Evolutionary conservation across 2,329 filamentous ascomycete species (phyloP).

Genomic region (Fusarium aywerte): DNA sequence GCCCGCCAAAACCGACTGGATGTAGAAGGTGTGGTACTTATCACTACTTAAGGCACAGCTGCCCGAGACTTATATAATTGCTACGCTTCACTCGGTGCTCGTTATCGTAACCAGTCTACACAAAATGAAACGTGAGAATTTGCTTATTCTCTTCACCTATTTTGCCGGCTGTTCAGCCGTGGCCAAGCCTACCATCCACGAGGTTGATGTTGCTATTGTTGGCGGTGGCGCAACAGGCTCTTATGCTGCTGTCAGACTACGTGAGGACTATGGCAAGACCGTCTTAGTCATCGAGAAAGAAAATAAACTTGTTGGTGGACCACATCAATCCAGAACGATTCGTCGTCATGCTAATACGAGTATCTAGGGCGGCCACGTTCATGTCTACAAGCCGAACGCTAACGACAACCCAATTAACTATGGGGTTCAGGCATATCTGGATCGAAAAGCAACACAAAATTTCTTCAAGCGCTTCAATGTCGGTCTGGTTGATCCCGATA

Average conservation of each 20-base stretch:
- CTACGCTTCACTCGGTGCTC: background rate
- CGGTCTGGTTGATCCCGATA: conserved; percentile 8
- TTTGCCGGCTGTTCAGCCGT: background rate
- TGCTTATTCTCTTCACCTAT: background rate
- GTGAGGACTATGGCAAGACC: conserved; percentile 27
- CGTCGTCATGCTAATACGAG: background rate
- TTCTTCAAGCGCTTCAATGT: conserved; percentile 35
- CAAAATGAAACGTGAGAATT: background rate
- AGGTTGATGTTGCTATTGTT: conserved; percentile 34
- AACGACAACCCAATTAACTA: conserved; percentile 18
- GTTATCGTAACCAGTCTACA: fast-evolving
- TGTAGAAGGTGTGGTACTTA: background rate
- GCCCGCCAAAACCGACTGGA: background rate
- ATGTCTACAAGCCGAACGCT: conserved; percentile 15
- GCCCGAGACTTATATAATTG: background rate
- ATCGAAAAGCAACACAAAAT: conserved; percentile 8
- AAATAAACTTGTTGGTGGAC: conserved; percentile 5
- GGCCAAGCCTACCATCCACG: background rate
- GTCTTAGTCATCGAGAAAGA: conserved; percentile 38
- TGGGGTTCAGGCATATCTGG: conserved; percentile 30
- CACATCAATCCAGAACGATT: fast-evolving
- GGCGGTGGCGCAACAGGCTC: conserved; percentile 33
- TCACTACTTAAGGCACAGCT: background rate
- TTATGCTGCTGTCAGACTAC: conserved; percentile 37
- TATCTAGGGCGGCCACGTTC: conserved; percentile 30